Conservation (phyloP, 2,329 filamentous ascomycete genomes). For the Aspergillus ustus region DNA sequence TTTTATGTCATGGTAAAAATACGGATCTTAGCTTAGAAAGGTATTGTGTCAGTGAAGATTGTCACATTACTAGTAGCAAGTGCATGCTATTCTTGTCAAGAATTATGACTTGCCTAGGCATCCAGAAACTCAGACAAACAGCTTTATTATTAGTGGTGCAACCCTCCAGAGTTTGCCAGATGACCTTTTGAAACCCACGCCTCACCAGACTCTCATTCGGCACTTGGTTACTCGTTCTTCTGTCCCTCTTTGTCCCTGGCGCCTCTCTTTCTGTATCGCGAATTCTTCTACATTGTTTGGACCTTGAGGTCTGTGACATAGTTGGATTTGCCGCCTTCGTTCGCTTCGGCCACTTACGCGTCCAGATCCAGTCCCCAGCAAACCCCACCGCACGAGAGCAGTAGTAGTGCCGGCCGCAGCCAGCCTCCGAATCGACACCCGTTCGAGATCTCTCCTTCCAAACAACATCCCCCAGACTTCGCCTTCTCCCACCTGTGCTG, state of each 20-base stretch:
- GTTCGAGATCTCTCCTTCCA: slow-evolving; percentile 20
- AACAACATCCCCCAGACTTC: slow-evolving; percentile 18
- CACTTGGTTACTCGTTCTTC: slow-evolving; percentile 10
- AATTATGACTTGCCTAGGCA: slow-evolving; percentile 6
- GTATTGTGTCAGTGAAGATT: not conserved
- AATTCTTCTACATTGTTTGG: not conserved
- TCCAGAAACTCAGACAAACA: slow-evolving; percentile 4
- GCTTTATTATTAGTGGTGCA: slow-evolving; percentile 12
- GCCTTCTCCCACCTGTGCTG: slow-evolving; percentile 6
- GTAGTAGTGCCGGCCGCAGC: slow-evolving; percentile 13
- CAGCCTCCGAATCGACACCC: slow-evolving; percentile 22
- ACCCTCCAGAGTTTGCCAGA: slow-evolving; percentile 10
- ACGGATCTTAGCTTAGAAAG: not conserved
- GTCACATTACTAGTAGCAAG: not conserved
- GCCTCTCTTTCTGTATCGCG: not conserved
- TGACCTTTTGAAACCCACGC: slow-evolving; percentile 4
- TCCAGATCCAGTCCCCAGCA: slow-evolving; percentile 28
- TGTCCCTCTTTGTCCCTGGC: slow-evolving; percentile 3
- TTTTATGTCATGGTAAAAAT: not conserved
- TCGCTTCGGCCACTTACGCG: slow-evolving; percentile 28
- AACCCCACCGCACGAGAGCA: slow-evolving; percentile 32
- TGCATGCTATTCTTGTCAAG: slow-evolving; percentile 7
- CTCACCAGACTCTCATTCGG: not conserved
- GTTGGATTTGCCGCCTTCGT: slow-evolving; percentile 15
- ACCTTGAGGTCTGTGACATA: not conserved